phyloP scores from a whole-genome alignment of 148 eudicot genomes.

The Cornus suecica region DNA sequence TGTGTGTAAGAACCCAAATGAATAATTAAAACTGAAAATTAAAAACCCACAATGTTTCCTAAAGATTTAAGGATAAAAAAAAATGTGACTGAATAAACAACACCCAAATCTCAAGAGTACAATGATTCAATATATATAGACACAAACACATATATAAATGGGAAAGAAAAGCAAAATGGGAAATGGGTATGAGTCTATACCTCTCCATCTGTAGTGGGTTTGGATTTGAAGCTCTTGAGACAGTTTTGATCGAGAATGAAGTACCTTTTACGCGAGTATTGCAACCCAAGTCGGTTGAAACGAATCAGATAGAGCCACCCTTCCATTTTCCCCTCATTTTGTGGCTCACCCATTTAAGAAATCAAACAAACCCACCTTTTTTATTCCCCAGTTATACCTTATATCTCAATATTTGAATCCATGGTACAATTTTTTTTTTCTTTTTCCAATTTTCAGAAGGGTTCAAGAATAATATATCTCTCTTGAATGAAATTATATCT shows the following conservation, averaged over 20 bases:
- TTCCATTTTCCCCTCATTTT: conserved; percentile 58
- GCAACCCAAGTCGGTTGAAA: conserved; percentile 59
- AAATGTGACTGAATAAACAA: conserved; percentile 1
- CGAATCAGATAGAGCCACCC: conserved; percentile 69
- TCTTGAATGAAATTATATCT: not conserved
- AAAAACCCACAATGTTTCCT: not conserved
- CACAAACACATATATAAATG: not conserved
- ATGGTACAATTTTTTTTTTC: not conserved
- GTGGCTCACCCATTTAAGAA: conserved; percentile 23
- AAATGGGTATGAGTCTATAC: conserved; percentile 17
- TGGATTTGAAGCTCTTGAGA: conserved; percentile 66
- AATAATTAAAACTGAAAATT: not conserved
- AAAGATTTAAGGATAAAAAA: not conserved
- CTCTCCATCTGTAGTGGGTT: conserved; percentile 43
- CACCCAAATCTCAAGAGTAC: not conserved
- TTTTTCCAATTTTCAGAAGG: conserved; percentile 10
- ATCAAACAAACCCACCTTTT: conserved; percentile 9
- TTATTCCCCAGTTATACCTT: not conserved
- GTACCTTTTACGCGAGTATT: conserved; percentile 63
- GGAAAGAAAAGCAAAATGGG: not conserved
- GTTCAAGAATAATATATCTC: not conserved
- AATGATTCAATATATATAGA: not conserved
- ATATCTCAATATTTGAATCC: not conserved
- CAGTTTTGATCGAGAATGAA: conserved; percentile 58
- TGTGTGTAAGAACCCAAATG: not conserved